These are phyloP conservation scores for Nevesoporus exiguus DNA, from an alignment of 768 basidiomycete species.

Conservation along the genomic window DNA sequence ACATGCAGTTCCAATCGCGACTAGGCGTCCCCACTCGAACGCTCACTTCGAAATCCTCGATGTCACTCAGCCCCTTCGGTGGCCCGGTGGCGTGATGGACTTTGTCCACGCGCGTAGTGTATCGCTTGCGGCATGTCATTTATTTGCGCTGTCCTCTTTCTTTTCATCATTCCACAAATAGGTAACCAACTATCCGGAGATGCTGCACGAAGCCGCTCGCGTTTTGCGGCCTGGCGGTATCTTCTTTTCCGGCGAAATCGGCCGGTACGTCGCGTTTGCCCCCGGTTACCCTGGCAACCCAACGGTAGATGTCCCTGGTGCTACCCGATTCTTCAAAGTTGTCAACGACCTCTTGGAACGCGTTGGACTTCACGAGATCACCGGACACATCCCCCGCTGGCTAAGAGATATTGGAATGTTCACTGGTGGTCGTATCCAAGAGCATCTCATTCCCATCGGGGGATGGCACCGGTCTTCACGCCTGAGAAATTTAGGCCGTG, in stretches of 20 bases:
- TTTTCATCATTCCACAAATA: constrained; percentile 30
- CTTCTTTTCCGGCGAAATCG: constrained; percentile 65
- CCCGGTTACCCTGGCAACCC: constrained; percentile 28
- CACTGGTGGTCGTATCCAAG: constrained; percentile 33
- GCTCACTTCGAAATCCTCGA: constrained; percentile 67
- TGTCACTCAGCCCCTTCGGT: constrained; percentile 50
- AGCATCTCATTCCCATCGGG: constrained; percentile 53
- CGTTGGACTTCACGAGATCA: constrained; percentile 39
- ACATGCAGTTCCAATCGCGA: constrained; percentile 64
- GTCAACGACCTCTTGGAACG: constrained; percentile 40
- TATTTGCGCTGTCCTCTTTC: constrained; percentile 1
- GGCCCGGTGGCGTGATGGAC: constrained; percentile 55
- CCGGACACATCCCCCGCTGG: constrained; percentile 36
- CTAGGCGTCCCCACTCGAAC: constrained; percentile 56
- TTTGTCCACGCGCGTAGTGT: constrained; percentile 62
- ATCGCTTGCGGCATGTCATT: constrained; percentile 54
- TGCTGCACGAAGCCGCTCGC: constrained; percentile 58
- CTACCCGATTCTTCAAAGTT: constrained; percentile 34
- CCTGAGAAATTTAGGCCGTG: constrained; percentile 39
- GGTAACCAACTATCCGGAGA: constrained; percentile 51
- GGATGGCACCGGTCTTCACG: constrained; percentile 42
- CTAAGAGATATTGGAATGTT: constrained; percentile 41
- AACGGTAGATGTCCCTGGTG: constrained; percentile 24
- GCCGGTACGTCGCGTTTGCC: constrained; percentile 39
- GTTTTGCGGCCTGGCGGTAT: constrained; percentile 70